Evolutionary conservation across 768 basidiomycete genomes (phyloP).

Genomic region (Boletus tomentosulus): DNA sequence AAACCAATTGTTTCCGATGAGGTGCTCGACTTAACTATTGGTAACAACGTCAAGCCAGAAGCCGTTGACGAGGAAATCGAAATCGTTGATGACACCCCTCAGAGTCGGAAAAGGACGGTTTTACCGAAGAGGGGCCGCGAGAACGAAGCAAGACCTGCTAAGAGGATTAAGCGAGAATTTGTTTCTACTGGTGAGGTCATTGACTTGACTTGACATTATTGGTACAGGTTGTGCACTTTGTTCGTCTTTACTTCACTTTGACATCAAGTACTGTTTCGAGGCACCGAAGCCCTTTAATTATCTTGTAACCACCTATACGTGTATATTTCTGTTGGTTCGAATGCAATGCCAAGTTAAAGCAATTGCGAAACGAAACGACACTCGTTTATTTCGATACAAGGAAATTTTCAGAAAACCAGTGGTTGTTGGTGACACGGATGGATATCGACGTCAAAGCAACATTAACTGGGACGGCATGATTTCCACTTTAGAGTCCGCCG

Average conservation of each 20-base stretch:
- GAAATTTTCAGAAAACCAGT: not conserved
- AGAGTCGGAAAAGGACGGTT: not conserved
- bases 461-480: not conserved
- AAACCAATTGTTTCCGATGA: not conserved
- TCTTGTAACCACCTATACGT: not conserved
- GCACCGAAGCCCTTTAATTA: not conserved
- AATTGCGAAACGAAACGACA: not conserved
- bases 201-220: constrained; percentile 25
- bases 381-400: not conserved
- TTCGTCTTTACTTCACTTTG: not conserved
- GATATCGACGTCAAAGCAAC: constrained; percentile 2
- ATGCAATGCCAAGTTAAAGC: not conserved
- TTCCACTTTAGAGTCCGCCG: no score
- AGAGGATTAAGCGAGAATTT: constrained; percentile 25
- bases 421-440: not conserved
- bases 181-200: constrained; percentile 24
- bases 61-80: constrained; percentile 4
- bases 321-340: not conserved
- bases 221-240: not conserved
- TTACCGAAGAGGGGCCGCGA: constrained; percentile 4
- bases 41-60: constrained; percentile 9
- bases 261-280: not conserved
- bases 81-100: not conserved
- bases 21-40: constrained; percentile 22
- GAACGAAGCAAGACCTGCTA: constrained; percentile 9